Evolutionary conservation across 2,329 filamentous ascomycete species (phyloP).

Genomic region (Aureobasidium sp.): DNA sequence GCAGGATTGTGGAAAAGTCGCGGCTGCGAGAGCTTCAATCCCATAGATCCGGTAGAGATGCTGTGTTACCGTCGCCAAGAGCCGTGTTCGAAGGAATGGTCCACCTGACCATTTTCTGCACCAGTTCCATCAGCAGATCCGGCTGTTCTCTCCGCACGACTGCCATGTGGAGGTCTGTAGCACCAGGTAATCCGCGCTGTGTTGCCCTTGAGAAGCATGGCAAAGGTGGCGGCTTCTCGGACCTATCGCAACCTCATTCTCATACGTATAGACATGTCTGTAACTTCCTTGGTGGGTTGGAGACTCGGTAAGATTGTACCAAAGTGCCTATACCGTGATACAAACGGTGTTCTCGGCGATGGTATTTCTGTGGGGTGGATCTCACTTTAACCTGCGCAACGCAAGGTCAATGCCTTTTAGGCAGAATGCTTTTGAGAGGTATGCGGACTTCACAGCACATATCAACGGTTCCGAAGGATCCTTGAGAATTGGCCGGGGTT

Average conservation of each 20-base stretch:
- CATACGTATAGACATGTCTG: no score
- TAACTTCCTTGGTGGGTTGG: not conserved
- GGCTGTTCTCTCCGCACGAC: not conserved
- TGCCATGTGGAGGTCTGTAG: not conserved
- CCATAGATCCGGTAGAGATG: not conserved
- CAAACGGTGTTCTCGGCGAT: not conserved
- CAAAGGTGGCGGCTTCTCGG: not conserved
- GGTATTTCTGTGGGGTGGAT: not conserved
- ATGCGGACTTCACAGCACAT: not conserved
- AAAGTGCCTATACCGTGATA: not conserved
- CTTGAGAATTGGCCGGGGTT: not conserved
- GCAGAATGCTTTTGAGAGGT: not conserved
- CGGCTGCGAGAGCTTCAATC: not conserved
- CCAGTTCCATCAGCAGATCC: not conserved
- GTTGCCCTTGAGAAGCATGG: no score
- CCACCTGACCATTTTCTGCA: not conserved
- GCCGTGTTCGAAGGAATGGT: not conserved
- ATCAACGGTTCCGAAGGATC: not conserved
- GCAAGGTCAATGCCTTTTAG: not conserved
- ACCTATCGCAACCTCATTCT: not conserved
- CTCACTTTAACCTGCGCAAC: not conserved
- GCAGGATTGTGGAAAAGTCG: not conserved
- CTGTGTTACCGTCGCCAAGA: not conserved
- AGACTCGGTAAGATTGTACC: not conserved
- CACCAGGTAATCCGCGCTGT: not conserved